These are phyloP conservation scores for Populus alba DNA, from an alignment of 345 rosid genomes.

Conservation along the genomic window DNA sequence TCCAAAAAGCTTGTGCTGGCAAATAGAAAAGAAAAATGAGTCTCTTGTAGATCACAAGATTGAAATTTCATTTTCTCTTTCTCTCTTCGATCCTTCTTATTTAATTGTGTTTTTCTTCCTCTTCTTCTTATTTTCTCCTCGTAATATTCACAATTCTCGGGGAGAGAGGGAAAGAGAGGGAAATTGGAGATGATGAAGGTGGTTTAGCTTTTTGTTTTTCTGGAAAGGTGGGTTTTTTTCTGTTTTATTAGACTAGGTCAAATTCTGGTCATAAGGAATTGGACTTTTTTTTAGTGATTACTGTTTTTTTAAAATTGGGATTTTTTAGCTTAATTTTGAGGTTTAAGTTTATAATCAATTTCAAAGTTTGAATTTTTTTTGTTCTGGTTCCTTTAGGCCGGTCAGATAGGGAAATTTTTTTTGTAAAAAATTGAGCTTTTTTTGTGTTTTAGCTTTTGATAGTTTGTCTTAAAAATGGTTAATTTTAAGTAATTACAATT, in stretches of 20 bases:
- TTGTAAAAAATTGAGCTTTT: background rate
- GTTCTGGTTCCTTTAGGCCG: slow-evolving; percentile 1
- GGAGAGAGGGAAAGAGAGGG: slow-evolving; percentile 27
- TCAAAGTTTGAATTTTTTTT: background rate
- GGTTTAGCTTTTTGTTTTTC: slow-evolving; percentile 1
- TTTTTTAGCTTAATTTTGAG: slow-evolving; percentile 7
- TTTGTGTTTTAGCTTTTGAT: background rate
- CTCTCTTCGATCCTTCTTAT: slow-evolving; percentile 4
- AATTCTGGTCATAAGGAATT: background rate
- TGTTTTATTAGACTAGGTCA: slow-evolving; percentile 25
- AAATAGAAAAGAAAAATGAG: no score
- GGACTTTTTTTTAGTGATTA: background rate
- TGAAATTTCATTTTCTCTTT: background rate
- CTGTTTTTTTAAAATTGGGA: background rate
- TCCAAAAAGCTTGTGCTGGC: background rate
- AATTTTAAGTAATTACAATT: background rate
- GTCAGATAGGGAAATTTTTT: slow-evolving; percentile 22
- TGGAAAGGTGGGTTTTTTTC: slow-evolving; percentile 32
- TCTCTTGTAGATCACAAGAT: background rate
- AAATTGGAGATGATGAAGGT: slow-evolving; percentile 22
- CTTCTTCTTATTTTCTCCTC: background rate
- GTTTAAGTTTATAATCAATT: background rate
- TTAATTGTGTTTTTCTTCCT: slow-evolving; percentile 18
- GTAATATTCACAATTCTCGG: slow-evolving; percentile 17
- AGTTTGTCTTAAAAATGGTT: slow-evolving; percentile 9